Base-by-base conservation (phyloP, 2,329 filamentous ascomycete species). In the Diaporthe aspalathi region DNA sequence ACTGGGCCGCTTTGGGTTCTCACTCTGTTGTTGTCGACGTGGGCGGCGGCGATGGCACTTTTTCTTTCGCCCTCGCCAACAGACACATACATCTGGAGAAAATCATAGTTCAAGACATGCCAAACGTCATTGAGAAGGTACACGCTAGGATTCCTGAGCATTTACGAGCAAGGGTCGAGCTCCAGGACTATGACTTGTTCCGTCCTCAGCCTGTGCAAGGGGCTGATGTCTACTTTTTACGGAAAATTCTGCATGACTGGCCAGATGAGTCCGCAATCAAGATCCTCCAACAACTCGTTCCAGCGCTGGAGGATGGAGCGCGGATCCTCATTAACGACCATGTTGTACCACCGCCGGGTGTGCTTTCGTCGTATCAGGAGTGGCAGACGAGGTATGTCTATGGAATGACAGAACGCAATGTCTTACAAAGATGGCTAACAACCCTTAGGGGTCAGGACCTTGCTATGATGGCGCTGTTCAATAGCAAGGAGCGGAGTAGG, bases 211-310 rank as follows among this genome's bases (percentile, higher is more conserved):
- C 62, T 6, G 32, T 66, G 5, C 29, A 38, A 20, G 62, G 62
- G 4, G 62, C 62, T 3, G 47, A 66, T 40, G 20, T 52, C 1
- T 66, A 66, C 14, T 50, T 66, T 17, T 20, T 66, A 12, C 47
- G 62, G 5, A 52, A 14, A 47, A 53, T 66, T 14, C 14, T 66
- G 8, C 47, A 66, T 9, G 47, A 66, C n/a, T 66, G 62, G 62
- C 47, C 45, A 24, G 62, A 66, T 17, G 49, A 66, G 17, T 53
- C 24, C 27, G 11, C 22, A 3, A 14, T 66, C 4, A 24, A 20
- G 11, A 66, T 66, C 9, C 62, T 66, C 27, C 32, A 12, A 32
- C 6, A 32, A 8, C 8, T 66, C 6, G 43, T 66, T 1, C 62
- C 47, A 22, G 62, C 47, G 20, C 62, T 67, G 11, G 53, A 67